Evolutionary conservation across 257 asterid genomes (phyloP).

Genomic region (Przewalskia tangutica): DNA sequence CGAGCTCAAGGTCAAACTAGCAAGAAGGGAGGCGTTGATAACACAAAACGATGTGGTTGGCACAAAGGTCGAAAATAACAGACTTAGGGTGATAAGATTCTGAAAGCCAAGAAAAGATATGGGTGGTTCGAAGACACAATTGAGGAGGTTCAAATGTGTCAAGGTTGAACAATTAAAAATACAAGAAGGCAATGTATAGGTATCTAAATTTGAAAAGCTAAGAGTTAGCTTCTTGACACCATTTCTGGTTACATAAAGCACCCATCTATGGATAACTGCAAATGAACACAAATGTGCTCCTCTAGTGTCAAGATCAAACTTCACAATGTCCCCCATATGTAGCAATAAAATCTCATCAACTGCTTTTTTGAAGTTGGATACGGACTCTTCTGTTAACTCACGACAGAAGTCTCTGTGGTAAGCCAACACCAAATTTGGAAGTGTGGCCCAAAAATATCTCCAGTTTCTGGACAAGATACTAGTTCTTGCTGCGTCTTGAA

Average conservation of each 20-base stretch:
- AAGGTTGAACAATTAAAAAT: background rate
- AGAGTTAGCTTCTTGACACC: background rate
- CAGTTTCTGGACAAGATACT: background rate
- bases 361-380: background rate
- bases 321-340: background rate
- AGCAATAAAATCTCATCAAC: background rate
- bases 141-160: background rate
- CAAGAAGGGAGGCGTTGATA: background rate
- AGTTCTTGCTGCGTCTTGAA: background rate
- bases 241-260: background rate
- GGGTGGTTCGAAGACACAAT: background rate
- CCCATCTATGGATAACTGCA: background rate
- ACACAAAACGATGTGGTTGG: background rate
- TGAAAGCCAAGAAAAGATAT: background rate
- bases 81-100: background rate
- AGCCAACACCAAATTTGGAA: background rate
- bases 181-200: background rate
- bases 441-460: background rate
- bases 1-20: background rate
- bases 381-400: background rate
- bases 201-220: background rate
- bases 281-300: background rate
- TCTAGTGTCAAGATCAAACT: background rate
- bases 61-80: background rate
- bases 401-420: rapidly evolving